Evolutionary conservation across 495 filamentous ascomycete species (phyloP).

Genomic region (Podospora pseudoanserina): DNA sequence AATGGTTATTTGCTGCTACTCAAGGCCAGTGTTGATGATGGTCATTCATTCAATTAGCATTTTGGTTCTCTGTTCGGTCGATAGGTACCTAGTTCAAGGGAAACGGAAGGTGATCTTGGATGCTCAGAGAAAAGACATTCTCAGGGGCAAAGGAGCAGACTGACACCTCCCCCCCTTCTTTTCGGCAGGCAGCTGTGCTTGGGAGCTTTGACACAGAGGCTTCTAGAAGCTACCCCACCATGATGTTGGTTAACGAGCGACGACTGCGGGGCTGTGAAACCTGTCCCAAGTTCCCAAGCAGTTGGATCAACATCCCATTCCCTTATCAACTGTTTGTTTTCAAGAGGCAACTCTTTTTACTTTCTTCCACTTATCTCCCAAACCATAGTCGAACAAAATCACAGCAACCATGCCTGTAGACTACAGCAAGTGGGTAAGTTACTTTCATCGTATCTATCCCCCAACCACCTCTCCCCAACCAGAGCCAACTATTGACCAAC

Average conservation of each 20-base stretch:
- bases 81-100: too few species aligned
- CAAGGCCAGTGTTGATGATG: neutral
- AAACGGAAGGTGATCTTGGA: neutral
- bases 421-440: conserved; percentile 86
- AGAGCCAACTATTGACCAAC: conserved; percentile 1
- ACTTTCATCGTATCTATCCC: neutral
- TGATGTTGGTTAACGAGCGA: neutral
- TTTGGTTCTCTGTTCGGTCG: too few species aligned
- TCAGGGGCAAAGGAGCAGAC: neutral
- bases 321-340: neutral
- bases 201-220: conserved; percentile 5
- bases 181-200: neutral
- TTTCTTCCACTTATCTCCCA: neutral
- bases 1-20: neutral
- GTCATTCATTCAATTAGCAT: too few species aligned
- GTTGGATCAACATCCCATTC: neutral
- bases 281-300: conserved; percentile 3
- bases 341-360: neutral
- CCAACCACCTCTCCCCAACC: neutral
- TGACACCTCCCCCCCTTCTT: neutral
- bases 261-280: neutral
- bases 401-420: conserved; percentile 71
- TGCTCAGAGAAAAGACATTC: neutral
- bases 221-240: conserved; percentile 25
- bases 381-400: neutral